Evolutionary conservation across 306 rosid genomes (phyloP).

Genomic region (Benincasa hispida): DNA sequence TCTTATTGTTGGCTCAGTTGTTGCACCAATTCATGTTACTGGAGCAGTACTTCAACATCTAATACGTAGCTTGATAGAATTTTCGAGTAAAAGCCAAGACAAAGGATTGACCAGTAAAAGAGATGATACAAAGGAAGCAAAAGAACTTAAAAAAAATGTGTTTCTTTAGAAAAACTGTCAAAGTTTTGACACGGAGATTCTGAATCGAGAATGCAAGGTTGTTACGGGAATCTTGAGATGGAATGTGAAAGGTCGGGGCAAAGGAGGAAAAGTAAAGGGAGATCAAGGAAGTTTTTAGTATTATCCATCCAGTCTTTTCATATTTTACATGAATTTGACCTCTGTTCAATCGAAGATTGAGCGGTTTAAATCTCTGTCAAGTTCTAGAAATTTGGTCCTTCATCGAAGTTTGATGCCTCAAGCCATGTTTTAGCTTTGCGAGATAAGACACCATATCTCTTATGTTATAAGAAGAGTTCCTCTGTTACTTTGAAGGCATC

Average conservation of each 20-base stretch:
- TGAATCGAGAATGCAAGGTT: neutral
- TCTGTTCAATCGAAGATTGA: neutral
- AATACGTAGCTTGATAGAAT: neutral
- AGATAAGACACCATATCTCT: too few species aligned
- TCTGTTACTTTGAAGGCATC: too few species aligned
- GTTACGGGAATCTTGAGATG: neutral
- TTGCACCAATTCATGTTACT: neutral
- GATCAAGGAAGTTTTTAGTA: neutral
- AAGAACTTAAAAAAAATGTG: neutral
- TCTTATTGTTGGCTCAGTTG: neutral
- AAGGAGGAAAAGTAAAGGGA: neutral
- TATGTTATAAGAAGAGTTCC: too few species aligned
- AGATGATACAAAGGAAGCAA: neutral
- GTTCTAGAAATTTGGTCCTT: too few species aligned
- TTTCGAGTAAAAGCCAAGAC: neutral
- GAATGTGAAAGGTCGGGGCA: neutral
- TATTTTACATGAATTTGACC: neutral
- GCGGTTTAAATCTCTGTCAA: neutral
- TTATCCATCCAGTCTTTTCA: neutral
- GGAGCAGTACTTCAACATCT: neutral
- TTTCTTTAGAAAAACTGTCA: neutral
- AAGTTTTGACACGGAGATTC: neutral
- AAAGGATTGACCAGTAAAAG: neutral
- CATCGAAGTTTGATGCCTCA: too few species aligned
- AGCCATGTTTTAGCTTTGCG: too few species aligned